Conservation (phyloP, 306 rosid species). For the Cucumis cinereus region DNA sequence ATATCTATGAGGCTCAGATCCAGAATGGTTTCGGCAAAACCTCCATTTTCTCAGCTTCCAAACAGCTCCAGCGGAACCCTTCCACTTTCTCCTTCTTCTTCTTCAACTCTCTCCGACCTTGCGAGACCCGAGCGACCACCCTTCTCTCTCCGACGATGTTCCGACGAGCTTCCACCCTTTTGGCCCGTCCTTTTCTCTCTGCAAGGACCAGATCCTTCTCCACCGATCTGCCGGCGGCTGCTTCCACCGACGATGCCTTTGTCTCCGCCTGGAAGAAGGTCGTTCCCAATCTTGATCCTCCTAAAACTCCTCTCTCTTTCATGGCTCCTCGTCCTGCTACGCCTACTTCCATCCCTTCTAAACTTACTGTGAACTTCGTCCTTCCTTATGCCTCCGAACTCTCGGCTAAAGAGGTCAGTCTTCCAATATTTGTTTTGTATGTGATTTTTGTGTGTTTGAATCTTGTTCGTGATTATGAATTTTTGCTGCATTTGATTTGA, state of each 20-base stretch:
- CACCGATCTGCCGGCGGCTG: slow-evolving; percentile 37
- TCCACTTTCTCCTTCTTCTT: not conserved
- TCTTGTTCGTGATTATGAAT: not conserved
- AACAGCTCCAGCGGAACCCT: slow-evolving; percentile 4
- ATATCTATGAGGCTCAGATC: not conserved
- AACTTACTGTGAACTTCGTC: slow-evolving; percentile 89
- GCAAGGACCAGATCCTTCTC: slow-evolving; percentile 43
- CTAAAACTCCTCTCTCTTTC: slow-evolving; percentile 56
- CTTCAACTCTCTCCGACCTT: slow-evolving; percentile 59
- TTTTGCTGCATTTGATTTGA: not conserved
- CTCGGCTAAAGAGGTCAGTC: slow-evolving; percentile 65
- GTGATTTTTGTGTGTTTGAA: not conserved
- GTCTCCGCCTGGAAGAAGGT: slow-evolving; percentile 62
- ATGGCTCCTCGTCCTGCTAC: slow-evolving; percentile 61
- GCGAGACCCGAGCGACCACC: slow-evolving; percentile 86
- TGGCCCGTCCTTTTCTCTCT: slow-evolving; percentile 25
- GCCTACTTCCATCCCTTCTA: slow-evolving; percentile 60
- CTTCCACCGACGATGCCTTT: slow-evolving; percentile 24
- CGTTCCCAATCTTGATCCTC: slow-evolving; percentile 57
- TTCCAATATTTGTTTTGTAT: not conserved
- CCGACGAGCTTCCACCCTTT: slow-evolving; percentile 50
- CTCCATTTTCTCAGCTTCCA: slow-evolving; percentile 9
- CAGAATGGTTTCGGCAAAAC: not conserved
- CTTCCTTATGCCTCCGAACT: slow-evolving; percentile 82
- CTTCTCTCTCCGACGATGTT: slow-evolving; percentile 34